Evolutionary conservation across 2,329 filamentous ascomycete species (phyloP), one percentile per base, ranked within the genome.

Genomic region (Paecilomyces fulvus): DNA sequence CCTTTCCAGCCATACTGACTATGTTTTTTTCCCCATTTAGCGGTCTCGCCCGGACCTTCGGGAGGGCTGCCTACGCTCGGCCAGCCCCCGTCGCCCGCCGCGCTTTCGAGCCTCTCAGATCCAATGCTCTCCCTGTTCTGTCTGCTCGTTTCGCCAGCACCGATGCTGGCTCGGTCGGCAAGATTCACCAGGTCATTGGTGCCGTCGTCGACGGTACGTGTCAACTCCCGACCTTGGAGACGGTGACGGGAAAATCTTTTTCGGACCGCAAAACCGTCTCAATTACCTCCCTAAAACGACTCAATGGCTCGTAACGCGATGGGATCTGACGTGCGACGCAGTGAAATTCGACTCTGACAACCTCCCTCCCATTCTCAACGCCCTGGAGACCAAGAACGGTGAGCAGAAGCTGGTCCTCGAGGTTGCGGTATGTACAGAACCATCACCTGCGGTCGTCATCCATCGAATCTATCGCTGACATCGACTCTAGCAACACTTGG

Each of bases 341-440:
- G 92, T 96, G 79, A 97, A 97, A 84, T 97, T 97, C 83, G 90
- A 96, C 74, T 84, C 82, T 68, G 89, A 92, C 65, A 89, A 92
- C 81, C 89, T 99, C 66, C 94, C 94, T 70, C 79, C 92, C 68
- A 99, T 99, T 86, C 87, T 97, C 76, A 97, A 99, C 81, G 94
- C 94, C 75, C 83, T 99, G 73, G 86, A 88, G 79, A 95, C 90
- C 70, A 79, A 85, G 67, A 97, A 97, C 82, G 87, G 88, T 78
- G 90, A 89, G 76, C 83, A 95, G 76, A 96, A 94, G 84, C 88
- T 99, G 65, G 84, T 95, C 65, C 86, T 99, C 65, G 94, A 99
- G 84, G 94, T 97, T 76, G 82, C 94, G 73, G 92, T 96, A 96
- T 73, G 85, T 74, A 63, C 57, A 55, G 59, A 43, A 43, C 37